These are phyloP conservation scores for Carex myosuroides DNA, from an alignment of 176 grass and related monocot genomes.

Conservation along the genomic window DNA sequence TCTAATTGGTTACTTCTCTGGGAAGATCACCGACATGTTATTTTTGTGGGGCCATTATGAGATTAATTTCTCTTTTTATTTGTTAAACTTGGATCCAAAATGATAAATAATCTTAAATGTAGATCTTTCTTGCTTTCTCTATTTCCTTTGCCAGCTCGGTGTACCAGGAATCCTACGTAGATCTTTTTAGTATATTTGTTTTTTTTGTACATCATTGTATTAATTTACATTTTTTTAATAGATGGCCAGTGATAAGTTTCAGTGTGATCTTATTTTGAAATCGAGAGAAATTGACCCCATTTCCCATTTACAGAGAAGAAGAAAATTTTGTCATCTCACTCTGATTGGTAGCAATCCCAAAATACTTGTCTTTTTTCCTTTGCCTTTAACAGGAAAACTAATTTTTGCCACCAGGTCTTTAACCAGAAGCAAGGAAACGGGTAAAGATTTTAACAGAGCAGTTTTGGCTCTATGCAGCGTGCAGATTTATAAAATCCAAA, in stretches of 20 bases:
- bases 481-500: no score
- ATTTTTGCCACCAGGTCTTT: no score
- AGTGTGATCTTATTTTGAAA: background rate
- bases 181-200: background rate
- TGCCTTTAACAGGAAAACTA: no score
- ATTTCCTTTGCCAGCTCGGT: conserved; percentile 2
- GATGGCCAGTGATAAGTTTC: no score
- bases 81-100: background rate
- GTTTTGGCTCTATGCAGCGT: no score
- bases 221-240: no score
- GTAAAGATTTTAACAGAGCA: no score
- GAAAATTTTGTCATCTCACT: no score
- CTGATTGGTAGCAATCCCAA: no score
- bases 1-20: conserved; percentile 4
- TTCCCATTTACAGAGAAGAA: background rate
- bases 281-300: background rate
- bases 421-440: background rate
- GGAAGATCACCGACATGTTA: conserved; percentile 21
- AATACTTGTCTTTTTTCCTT: no score
- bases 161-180: background rate
- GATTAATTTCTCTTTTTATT: conserved; percentile 7
- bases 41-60: background rate
- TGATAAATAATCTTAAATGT: background rate
- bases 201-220: background rate
- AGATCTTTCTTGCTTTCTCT: background rate